Conservation (phyloP, 257 asterid species). For the Anisodus acutangulus region DNA sequence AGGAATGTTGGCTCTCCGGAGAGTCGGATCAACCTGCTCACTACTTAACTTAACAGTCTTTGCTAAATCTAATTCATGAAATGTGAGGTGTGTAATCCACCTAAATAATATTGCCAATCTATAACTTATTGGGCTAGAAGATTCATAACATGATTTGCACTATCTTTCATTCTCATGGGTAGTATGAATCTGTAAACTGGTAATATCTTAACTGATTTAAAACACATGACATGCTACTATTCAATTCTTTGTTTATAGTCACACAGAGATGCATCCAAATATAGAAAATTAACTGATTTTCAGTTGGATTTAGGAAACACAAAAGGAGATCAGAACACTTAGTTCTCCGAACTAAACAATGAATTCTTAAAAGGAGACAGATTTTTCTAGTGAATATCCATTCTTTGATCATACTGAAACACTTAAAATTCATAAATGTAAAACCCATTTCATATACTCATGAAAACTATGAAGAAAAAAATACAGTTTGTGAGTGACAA, state of each 20-base stretch:
- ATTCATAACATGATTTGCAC: background rate
- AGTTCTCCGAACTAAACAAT: too few relatives aligned
- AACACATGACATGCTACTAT: background rate
- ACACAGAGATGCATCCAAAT: background rate
- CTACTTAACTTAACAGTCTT: background rate
- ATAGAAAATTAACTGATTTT: background rate
- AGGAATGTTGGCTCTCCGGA: background rate
- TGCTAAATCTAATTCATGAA: conserved; percentile 4
- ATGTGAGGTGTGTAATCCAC: background rate
- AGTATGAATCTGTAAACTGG: background rate
- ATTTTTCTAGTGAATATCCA: background rate
- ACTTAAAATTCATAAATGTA: background rate
- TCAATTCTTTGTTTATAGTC: too few relatives aligned
- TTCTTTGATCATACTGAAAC: background rate
- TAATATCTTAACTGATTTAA: background rate
- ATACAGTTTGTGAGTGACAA: background rate
- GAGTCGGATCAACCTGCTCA: background rate
- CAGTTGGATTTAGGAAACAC: too few relatives aligned
- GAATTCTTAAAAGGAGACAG: background rate
- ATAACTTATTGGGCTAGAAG: background rate
- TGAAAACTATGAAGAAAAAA: background rate
- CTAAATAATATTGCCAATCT: background rate
- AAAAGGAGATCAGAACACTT: too few relatives aligned
- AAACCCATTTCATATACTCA: background rate
- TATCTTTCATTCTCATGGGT: background rate